These are phyloP conservation scores for Polychaeton citri DNA, from an alignment of 2,329 filamentous ascomycete genomes.

Conservation along the genomic window DNA sequence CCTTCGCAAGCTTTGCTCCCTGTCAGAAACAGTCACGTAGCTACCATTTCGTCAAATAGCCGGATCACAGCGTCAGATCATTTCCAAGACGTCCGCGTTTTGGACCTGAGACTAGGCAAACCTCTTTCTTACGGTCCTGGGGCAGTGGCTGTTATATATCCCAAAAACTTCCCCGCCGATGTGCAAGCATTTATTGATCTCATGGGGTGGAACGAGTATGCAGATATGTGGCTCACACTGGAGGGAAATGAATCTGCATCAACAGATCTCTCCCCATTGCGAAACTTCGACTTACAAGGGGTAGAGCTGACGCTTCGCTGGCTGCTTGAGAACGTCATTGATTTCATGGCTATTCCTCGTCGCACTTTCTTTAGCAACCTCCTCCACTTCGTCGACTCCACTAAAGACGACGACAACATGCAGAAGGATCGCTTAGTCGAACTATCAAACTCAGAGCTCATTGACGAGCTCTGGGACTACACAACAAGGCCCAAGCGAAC, in stretches of 20 bases:
- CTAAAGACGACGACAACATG: conserved; percentile 30
- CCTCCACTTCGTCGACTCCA: conserved; percentile 58
- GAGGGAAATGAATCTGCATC: conserved; percentile 18
- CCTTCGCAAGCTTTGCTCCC: conserved; percentile 39
- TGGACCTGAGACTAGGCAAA: conserved; percentile 44
- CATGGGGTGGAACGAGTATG: conserved; percentile 64
- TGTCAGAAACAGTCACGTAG: conserved; percentile 43
- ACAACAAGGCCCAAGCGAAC: conserved; percentile 79
- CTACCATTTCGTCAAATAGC: conserved; percentile 50
- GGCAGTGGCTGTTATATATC: conserved; percentile 68
- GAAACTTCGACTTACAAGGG: conserved; percentile 25
- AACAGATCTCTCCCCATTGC: conserved; percentile 21
- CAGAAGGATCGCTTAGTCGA: conserved; percentile 75
- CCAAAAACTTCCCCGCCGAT: conserved; percentile 73
- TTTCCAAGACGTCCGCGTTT: conserved; percentile 85
- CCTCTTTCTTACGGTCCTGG: conserved; percentile 50
- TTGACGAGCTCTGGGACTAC: conserved; percentile 93
- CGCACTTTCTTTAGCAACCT: conserved; percentile 74
- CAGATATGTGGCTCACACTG: conserved; percentile 55
- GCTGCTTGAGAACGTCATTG: conserved; percentile 69
- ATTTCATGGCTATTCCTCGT: conserved; percentile 79
- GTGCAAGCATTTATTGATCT: conserved; percentile 64
- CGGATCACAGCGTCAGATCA: conserved; percentile 64
- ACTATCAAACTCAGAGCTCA: conserved; percentile 63
- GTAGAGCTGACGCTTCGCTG: conserved; percentile 50